Evolutionary conservation across 2,329 filamentous ascomycete genomes (phyloP), one percentile per base, ranked within the genome.

Genomic region (Arthrinium phaeospermum): DNA sequence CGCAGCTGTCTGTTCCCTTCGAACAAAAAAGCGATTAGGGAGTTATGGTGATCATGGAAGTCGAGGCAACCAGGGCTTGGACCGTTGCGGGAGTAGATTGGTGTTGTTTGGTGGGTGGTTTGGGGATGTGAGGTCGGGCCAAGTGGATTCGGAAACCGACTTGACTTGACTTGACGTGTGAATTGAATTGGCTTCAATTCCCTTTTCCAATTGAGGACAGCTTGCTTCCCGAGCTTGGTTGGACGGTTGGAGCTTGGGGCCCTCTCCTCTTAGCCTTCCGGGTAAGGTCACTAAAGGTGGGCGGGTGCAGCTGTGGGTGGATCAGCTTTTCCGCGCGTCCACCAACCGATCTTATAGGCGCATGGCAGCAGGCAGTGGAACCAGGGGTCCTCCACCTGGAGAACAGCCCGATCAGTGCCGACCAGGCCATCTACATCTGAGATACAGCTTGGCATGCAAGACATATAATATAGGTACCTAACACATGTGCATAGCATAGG

Each of bases 41-140:
- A 71, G 70, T 67, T 71, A 41, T 69, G 70, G 70, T 57, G 70
- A 69, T 67, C 71, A 72, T 72, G 71, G 53, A 72, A 72, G 49
- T 69, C 68, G 44, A 41, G 70, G 53, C 34, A 53, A 45, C 64
- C 46, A 47, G 64, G 67, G 44, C 37, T 46, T 53, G 47, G 51
- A 49, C 67, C 57, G 69, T 72, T 70, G 64, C 34, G 57, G 47
- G 51, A 34, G 61, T 45, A 67, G 61, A 67, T 45, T n/a, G 49
- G 51, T 46, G 57, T 64, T 41, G 57, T 64, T 37, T 64, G 34
- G 57, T 41, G 57, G 57, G 57, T 64, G 57, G 53, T 64, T 64
- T 64, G 24, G 53, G 30, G 27, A 30, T 30, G 30, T 61, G 51
- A 30, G 30, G 57, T 64, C 34, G 30, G 57, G 19, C 57, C 57